Conservation (phyloP, 176 grass and related monocot genomes). For the Thalia dealbata region DNA sequence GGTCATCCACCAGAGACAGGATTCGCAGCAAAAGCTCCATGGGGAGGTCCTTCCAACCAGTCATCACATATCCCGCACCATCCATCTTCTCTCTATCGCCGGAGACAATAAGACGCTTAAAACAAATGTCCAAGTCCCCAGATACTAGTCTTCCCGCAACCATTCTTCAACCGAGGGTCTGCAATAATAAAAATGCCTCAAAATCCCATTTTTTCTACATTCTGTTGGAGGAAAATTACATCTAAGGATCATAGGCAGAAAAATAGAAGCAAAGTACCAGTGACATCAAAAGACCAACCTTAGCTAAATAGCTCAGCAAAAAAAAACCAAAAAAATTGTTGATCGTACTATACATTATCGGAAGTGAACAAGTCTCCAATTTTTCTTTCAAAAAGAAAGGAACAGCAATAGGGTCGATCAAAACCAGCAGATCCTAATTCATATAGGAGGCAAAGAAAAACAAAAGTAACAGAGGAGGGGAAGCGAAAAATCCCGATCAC, state of each 20-base stretch:
- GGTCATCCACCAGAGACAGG: constrained; percentile 41
- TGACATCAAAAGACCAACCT: background rate
- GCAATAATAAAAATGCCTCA: background rate
- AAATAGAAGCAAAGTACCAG: background rate
- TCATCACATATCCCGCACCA: constrained; percentile 25
- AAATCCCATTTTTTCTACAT: background rate
- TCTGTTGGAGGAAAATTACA: background rate
- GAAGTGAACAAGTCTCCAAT: too few relatives aligned
- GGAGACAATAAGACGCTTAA: constrained; percentile 39
- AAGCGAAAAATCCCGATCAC: background rate
- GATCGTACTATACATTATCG: too few relatives aligned
- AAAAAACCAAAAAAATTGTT: too few relatives aligned
- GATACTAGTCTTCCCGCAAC: constrained; percentile 18
- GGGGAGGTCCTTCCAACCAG: constrained; percentile 88
- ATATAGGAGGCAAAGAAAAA: background rate
- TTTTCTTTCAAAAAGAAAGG: too few relatives aligned
- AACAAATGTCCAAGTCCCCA: constrained; percentile 43
- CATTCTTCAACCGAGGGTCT: constrained; percentile 32
- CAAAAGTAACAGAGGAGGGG: background rate
- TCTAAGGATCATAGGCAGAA: background rate
- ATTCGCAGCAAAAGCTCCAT: constrained; percentile 78
- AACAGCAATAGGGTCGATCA: background rate
- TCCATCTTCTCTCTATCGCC: constrained; percentile 19
- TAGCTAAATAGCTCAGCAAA: background rate
- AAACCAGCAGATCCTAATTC: background rate